Base-by-base conservation (phyloP, 2,329 filamentous ascomycete genomes). In the Tolypocladium endophyticum region DNA sequence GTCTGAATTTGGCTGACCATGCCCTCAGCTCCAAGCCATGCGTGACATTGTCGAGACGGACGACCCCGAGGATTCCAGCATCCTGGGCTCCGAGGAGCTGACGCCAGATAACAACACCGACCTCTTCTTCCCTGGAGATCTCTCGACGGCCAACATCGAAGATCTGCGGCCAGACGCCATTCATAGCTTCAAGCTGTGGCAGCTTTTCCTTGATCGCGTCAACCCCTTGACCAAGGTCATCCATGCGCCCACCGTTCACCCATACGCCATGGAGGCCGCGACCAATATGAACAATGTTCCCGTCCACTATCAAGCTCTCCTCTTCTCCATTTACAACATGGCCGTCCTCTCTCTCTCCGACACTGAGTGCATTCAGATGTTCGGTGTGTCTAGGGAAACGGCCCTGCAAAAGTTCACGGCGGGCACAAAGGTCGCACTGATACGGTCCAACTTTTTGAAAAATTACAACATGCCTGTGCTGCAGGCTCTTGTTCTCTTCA, bases 201-300 rank as follows among this genome's bases (percentile, higher is more conserved):
- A 91, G 69, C 77, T 84, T 11, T 92, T 87, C 64, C 74, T 91
- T 7, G 85, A 90, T 56, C 86, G 89, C 62, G 85, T 92, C 59
- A 88, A 92, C 66, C 88, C 89, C 0, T 70, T 91, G 54, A 83
- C 85, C 64, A 92, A 92, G 69, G 74, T 84, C 54, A 84, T 90
- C 30, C 89, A 93, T 68, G 81, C 87, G 1, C 88, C 89, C 0
- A 85, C 85, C 0, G 71, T 90, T 4, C 86, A 91, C 66, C 80
- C 81, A 2, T 80, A 82, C 54, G 76, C 92, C 9, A 79, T 88
- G 43, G 82, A 88, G 60, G 86, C 86, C 2, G 81, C 80, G 1
- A 78, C 78, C 20, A 79, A 83, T 61, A 74, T 86, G 25, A 73
- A 75, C 16, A 78, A 76, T 50, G 72, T 90, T 1, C 79, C 80